Evolutionary conservation across 1,139 yeast genomes (phyloP), one percentile per base, ranked within the genome.

Genomic region (Pichiaceae sp.): DNA sequence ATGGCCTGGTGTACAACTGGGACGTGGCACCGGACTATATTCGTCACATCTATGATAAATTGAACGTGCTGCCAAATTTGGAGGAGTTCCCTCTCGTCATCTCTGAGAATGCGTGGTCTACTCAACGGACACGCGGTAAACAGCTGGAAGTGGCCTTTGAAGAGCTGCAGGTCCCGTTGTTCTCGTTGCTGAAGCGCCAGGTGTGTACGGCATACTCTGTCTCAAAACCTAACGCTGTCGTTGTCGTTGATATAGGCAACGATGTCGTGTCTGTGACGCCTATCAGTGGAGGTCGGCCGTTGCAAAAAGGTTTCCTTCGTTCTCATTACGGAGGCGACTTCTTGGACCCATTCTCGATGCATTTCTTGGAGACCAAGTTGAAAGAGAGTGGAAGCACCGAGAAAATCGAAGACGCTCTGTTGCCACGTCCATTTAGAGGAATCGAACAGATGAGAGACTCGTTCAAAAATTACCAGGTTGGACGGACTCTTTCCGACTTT

Each of bases 241-340:
- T 82, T 41, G 81, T 81, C 17, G 68, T 82, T 27, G 89, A 82
- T 50, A 56, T 82, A 32, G 91, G 89, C 3, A 67, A 79, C 2
- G 63, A 76, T 17, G 69, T 71, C 3, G 66, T 78, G 18, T 68
- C 75, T 33, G 77, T 81, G 5, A 79, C 87, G 0, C 89, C 91
- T 12, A 68, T 82, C 24, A 63, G 76, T 44, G 87, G 81, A 50
- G 93, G 91, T 20, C 70, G 72, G 15, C 71, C 81, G 38, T 70
- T 79, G 39, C 63, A 66, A 42, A 78, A 78, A 50, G 77, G 81
- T 35, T 64, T 76, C 7, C 63, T 68, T 42, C 78, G 71, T 54
- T 70, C 80, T 14, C 73, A 71, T 48, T 79, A 68, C 52, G 87
- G 80, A 7, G 91, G 91, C 8, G 82, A 80, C 52, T 82, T 75